These are phyloP conservation scores for Penicillium paneum DNA, from an alignment of 2,329 filamentous ascomycete genomes.

Conservation along the genomic window DNA sequence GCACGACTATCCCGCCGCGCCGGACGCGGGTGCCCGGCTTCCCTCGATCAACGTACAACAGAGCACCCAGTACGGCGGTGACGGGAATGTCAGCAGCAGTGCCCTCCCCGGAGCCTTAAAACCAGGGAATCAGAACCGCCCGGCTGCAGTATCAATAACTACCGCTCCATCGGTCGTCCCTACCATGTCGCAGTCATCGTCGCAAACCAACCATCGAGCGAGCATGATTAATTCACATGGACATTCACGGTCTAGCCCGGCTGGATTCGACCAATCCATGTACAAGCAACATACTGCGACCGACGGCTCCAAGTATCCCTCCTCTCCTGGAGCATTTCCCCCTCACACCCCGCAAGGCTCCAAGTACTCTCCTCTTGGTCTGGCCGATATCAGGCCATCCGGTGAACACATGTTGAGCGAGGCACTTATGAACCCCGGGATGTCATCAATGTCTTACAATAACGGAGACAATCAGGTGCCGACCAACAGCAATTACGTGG, in stretches of 20 bases:
- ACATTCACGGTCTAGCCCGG: constrained; percentile 83
- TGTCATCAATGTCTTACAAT: constrained; percentile 57
- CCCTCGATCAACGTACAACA: constrained; percentile 60
- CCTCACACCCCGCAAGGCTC: constrained; percentile 56
- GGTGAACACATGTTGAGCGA: constrained; percentile 79
- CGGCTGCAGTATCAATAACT: constrained; percentile 52
- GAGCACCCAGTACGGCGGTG: constrained; percentile 50
- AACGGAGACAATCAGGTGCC: constrained; percentile 58
- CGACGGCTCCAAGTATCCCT: constrained; percentile 63
- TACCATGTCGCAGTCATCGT: constrained; percentile 51
- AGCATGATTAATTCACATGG: constrained; percentile 65
- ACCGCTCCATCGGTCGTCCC: constrained; percentile 58
- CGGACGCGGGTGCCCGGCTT: constrained; percentile 46
- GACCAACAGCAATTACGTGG: constrained; percentile 85
- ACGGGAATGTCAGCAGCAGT: constrained; percentile 37
- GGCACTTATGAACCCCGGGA: constrained; percentile 58
- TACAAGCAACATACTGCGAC: constrained; percentile 64
- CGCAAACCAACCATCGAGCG: constrained; percentile 57
- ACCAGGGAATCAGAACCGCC: constrained; percentile 52
- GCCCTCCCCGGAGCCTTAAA: constrained; percentile 61
- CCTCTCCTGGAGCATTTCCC: constrained; percentile 44
- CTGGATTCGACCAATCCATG: constrained; percentile 57
- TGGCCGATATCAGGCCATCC: constrained; percentile 86
- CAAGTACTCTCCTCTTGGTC: constrained; percentile 81
- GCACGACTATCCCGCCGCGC: constrained; percentile 49